Base-by-base conservation (phyloP, 2,329 filamentous ascomycete species). In the Paracorniculantispora psalliotae region DNA sequence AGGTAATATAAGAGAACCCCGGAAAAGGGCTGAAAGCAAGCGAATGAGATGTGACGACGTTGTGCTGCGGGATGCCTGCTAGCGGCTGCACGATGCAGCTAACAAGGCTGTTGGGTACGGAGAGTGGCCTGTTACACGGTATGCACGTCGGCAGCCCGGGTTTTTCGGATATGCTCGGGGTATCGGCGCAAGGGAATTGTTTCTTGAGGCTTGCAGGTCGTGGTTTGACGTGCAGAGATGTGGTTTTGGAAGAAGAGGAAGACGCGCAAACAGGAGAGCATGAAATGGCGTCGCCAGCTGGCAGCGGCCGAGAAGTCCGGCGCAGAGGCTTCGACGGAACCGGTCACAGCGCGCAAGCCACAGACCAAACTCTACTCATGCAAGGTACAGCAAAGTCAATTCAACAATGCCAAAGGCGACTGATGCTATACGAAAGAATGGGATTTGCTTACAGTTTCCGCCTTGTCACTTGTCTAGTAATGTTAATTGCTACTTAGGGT, bases 21-120 rank as follows among this genome's bases (percentile, higher is more conserved):
- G 28, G 41, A 15, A 46, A 37, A 21, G 51, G 28, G 21, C 3
- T 12, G 39, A 23, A 12, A 23, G 25, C 13, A 28, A 25, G 8
- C 17, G 33, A 26, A 43, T 46, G 41, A 57, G 44, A 28, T 41
- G 35, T 50, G 54, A 49, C 54, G 35, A 49, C 41, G 33, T 28
- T 41, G 19, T 23, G 54, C 46, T 43, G 54, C 35, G 15, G 35
- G 46, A 57, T 57, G 54, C 54, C 35, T 57, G 54, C 54, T 57
- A 57, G 54, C 54, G 54, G n/a, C 19, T 50, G 9, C 13, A 30
- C 17, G 19, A 15, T 49, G 33, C 41, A 55, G 52, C 52, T 35
- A 25, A 33, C 19, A 51, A 41, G 49, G 52, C 52, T 55, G 19
- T 25, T 21, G 52, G 41, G 52, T 19, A 35, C 46, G 19, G 26